Percentiles rank a stretch among this genome's conserved stretches.
Conservation (phyloP, 2,329 filamentous ascomycete species). For the Blumeria hordei region DNA sequence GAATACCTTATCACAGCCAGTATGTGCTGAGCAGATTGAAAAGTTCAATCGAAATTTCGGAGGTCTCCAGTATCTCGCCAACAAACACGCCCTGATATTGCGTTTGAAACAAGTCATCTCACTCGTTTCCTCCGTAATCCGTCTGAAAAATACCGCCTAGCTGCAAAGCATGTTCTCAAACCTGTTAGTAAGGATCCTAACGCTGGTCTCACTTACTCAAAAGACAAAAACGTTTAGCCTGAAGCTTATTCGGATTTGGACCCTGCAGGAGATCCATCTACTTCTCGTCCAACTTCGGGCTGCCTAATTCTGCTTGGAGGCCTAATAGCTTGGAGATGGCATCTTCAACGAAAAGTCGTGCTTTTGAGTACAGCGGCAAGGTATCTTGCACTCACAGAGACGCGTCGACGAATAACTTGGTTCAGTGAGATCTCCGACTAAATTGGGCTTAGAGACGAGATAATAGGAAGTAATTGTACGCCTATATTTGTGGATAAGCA, state of each 20-base stretch:
- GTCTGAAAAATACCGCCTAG: neutral
- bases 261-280: neutral
- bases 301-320: neutral
- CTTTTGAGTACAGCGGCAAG: neutral
- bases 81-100: neutral
- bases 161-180: neutral
- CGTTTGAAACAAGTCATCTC: neutral
- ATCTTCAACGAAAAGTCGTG: neutral
- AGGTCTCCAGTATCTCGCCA: neutral
- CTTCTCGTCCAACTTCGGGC: neutral
- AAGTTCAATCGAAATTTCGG: neutral
- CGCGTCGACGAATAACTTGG: neutral
- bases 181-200: neutral
- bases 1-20: neutral
- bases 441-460: neutral
- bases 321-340: neutral
- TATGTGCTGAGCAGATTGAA: neutral
- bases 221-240: neutral
- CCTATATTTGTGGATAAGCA: neutral
- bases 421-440: neutral
- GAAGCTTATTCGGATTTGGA: neutral
- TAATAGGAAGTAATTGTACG: neutral
- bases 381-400: slow-evolving; percentile 1
- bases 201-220: neutral
- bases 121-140: neutral